Base-by-base conservation (phyloP, 805 yeast species). In the Ogataea glucozyma region DNA sequence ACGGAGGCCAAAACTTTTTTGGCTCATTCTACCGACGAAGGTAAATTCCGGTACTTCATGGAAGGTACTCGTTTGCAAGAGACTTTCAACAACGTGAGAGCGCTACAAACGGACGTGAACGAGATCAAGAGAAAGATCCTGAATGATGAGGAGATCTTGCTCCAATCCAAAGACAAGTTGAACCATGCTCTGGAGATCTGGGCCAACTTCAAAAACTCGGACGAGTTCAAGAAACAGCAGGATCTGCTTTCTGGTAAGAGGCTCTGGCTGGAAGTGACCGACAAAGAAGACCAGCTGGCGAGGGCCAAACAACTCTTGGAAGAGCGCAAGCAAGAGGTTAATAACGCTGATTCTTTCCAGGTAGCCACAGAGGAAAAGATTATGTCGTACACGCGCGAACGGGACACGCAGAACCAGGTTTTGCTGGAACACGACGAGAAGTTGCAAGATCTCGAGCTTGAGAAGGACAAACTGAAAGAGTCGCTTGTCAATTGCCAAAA, bases 1-100 rank as follows among this genome's bases (percentile, higher is more conserved):
- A 97, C 93, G 53, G 86, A 83, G 47, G 98, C 99, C 2, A 78
- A 96, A 52, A 85, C 90, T 12, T 93, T 93, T 58, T 67, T 93
- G 48, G 85, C 95, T 1, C 78, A 83, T 23, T 79, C 93, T 4
- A 74, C 87, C 4, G 85, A 87, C 46, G 72, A 71, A 26, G 83
- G 77, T 36, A 87, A 89, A 62, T 93, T 81, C 61, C 72, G 73
- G 12, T 82, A 78, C 58, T 88, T 91, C 59, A 83, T 85, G 86
- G 76, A 77, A 40, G 97, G 96, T 26, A 81, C 95, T 2, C 72
- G 82, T 54, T 73, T 85, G 37, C 82, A 81, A 43, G 86, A 82
- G 32, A 79, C 84, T n/a, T 64, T 74, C 26, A 72, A 70, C 12
- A 80, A 83, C 55, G 72, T 80, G 44, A 69, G 62, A 16, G 58